Evolutionary conservation across 805 yeast species (phyloP).

Genomic region (Ogataea trehalophila): DNA sequence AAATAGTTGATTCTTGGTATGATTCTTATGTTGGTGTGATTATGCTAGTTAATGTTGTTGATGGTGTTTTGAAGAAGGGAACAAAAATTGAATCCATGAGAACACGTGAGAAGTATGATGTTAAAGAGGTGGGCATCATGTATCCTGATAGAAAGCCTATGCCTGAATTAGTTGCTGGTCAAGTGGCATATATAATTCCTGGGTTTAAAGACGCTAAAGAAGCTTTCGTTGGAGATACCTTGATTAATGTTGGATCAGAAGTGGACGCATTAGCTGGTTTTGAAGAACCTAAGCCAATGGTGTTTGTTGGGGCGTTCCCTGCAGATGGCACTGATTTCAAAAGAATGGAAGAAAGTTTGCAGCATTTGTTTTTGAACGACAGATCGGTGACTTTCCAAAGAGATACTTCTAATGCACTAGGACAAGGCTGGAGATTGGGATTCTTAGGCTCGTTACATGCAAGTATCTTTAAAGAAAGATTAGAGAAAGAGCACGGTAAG

Average conservation of each 20-base stretch:
- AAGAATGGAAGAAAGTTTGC: slow-evolving; percentile 82
- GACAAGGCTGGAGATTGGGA: slow-evolving; percentile 97
- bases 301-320: slow-evolving; percentile 96
- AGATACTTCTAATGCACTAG: slow-evolving; percentile 90
- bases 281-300: slow-evolving; percentile 98
- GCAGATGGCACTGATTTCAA: slow-evolving; percentile 92
- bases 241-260: slow-evolving; percentile 52
- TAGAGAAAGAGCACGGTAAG: slow-evolving; percentile 92
- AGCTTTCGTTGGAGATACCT: slow-evolving; percentile 89
- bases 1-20: slow-evolving; percentile 97
- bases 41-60: slow-evolving; percentile 75
- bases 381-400: slow-evolving; percentile 84
- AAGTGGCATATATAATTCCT: slow-evolving; percentile 90
- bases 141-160: slow-evolving; percentile 79
- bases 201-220: slow-evolving; percentile 88
- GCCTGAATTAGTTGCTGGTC: slow-evolving; percentile 72
- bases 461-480: slow-evolving; percentile 84
- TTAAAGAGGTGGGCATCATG: slow-evolving; percentile 93
- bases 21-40: slow-evolving; percentile 91
- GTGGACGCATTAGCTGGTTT: slow-evolving; percentile 88
- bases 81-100: slow-evolving; percentile 74
- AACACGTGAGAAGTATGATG: slow-evolving; percentile 72
- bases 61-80: slow-evolving; percentile 74
- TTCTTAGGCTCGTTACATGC: slow-evolving; percentile 94
- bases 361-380: slow-evolving; percentile 84